A percentile compares a stretch with the other conserved stretches of the same genome.
Evolutionary conservation across 176 grass and related monocot species (phyloP).

Genomic region (Lolium multiflorum): DNA sequence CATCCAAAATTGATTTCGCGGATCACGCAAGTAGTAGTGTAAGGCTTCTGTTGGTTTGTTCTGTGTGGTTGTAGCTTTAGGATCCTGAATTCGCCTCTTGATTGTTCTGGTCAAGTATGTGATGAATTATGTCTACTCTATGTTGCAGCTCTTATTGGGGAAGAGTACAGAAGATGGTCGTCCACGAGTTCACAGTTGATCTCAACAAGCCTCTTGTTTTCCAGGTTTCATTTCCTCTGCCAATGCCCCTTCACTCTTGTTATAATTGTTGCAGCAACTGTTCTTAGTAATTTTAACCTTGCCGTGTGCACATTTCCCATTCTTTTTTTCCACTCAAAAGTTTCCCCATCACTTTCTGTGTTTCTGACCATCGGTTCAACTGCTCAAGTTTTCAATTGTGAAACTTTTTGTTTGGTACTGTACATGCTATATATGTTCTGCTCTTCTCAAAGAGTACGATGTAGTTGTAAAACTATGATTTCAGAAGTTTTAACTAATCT

Average conservation of each 20-base stretch:
- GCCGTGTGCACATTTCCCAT: background rate
- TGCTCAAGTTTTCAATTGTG: background rate
- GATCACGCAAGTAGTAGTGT: background rate
- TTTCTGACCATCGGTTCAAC: background rate
- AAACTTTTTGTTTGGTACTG: background rate
- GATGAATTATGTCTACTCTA: slow-evolving; percentile 38
- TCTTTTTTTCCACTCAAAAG: background rate
- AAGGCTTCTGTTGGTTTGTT: background rate
- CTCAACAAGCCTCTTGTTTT: slow-evolving; percentile 96
- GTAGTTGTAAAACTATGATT: background rate
- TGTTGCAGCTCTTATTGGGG: slow-evolving; percentile 16
- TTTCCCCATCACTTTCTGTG: background rate
- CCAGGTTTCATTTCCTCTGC: slow-evolving; percentile 55
- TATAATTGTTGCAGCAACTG: background rate
- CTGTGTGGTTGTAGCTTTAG: background rate
- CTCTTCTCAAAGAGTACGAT: background rate
- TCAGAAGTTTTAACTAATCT: background rate
- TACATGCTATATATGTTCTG: background rate
- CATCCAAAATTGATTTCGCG: background rate
- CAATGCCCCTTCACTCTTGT: background rate
- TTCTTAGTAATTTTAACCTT: background rate
- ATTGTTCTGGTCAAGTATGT: background rate
- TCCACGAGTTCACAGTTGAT: slow-evolving; percentile 82
- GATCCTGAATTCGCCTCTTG: background rate
- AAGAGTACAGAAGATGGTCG: slow-evolving; percentile 62